Evolutionary conservation across 2,329 filamentous ascomycete species (phyloP), one percentile per base, ranked within the genome.

Genomic region (Ophiostoma populinum): DNA sequence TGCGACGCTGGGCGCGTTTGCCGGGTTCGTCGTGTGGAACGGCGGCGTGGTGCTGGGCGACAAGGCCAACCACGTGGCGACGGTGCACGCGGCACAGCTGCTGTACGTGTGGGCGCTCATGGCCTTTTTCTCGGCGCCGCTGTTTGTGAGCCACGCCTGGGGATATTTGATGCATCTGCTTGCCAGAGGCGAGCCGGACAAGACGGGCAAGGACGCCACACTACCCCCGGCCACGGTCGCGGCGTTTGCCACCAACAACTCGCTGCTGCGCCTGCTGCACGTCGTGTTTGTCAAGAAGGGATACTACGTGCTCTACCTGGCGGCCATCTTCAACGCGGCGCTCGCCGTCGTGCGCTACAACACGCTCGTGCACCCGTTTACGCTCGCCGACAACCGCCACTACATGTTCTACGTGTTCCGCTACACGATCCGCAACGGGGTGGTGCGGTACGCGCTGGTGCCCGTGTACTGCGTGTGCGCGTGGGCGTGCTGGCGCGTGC

Each of bases 331-430:
- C 1, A 36, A 49, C 6, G 37, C 55, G 7, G 62, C 63, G 0
- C 30, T 59, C 2, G 45, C 51, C 10, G 52, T 73, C 15, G 73
- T 94, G 17, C 69, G 71, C 42, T 78, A 70, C 63, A 95, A 94
- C 63, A 98, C 90, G 22, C 78, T 93, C 42, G 70, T 95, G 28
- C 90, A 98, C 50, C 87, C 90, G 0, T 98, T 95, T 52, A 93
- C 86, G 0, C 67, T 95, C 1, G 90, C 90, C 22, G 90, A 98
- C 55, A 98, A 98, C 54, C 67, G 90, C 3, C 90, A 98, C 54
- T 98, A 93, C 59, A 78, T 92, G 53, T 98, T 98, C 55, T 98
- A 98, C 57, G 63, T 92, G 40, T 98, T 98, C 61, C 75, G 85
- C 2, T 73, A 85, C 48, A 75, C 79, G 6, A 75, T 95, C 24